phyloP scores from a whole-genome alignment of 345 rosid genomes.

The Atalantia buxifolia region DNA sequence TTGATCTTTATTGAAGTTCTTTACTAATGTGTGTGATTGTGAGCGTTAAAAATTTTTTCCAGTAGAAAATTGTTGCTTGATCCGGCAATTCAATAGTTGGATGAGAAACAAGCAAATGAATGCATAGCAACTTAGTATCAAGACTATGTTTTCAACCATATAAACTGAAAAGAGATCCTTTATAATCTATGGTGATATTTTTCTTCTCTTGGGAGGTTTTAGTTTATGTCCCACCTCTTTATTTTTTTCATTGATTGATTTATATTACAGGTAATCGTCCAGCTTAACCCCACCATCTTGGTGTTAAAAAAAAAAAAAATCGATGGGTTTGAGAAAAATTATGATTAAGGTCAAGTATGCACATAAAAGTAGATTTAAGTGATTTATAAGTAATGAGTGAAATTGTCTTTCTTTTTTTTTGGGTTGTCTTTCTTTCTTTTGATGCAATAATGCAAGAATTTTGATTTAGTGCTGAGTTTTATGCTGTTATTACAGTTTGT shows the following conservation, averaged over 20 bases:
- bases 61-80: neutral
- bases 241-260: no score
- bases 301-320: no score
- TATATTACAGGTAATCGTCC: no score
- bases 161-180: neutral
- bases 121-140: neutral
- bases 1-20: neutral
- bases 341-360: neutral
- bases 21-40: neutral
- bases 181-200: no score
- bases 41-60: neutral
- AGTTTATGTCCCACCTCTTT: no score
- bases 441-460: neutral
- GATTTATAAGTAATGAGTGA: neutral
- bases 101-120: neutral
- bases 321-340: neutral
- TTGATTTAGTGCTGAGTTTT: conserved; percentile 8
- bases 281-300: no score
- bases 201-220: no score
- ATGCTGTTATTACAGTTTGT: conserved; percentile 40
- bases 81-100: neutral
- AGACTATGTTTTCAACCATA: neutral
- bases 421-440: neutral
- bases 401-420: neutral
- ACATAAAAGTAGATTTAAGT: neutral